Conservation (phyloP, 805 yeast genomes). For the Myxozyma udenii region DNA sequence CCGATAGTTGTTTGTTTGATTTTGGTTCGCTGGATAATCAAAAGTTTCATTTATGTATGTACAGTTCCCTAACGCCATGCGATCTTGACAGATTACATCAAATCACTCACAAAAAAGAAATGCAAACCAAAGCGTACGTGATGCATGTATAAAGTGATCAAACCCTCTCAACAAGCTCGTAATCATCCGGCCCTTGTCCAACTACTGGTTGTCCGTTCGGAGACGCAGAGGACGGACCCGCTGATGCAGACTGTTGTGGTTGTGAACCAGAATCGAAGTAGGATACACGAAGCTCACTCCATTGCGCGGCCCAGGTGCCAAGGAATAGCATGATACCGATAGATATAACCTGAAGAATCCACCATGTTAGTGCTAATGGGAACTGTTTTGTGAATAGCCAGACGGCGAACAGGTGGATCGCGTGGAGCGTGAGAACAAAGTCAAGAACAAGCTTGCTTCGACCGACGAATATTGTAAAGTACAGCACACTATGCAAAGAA, state of each 20-base stretch:
- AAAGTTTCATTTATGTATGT: no score
- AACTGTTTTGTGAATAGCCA: conserved; percentile 62
- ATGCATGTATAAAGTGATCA: no score
- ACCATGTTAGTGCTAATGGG: conserved; percentile 77
- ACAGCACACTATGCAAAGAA: conserved; percentile 56
- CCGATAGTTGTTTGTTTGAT: neutral
- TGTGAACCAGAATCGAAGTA: conserved; percentile 50
- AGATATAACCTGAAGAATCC: conserved; percentile 71
- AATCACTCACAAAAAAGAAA: no score
- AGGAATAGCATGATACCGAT: conserved; percentile 66
- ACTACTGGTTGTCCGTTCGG: neutral
- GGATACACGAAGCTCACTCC: conserved; percentile 86
- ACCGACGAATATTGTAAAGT: conserved; percentile 84
- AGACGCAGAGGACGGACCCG: neutral
- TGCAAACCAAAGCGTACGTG: no score
- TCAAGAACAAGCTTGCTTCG: conserved; percentile 94
- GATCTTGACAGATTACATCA: no score
- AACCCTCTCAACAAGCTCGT: conserved; percentile 16
- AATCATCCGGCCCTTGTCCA: conserved; percentile 8
- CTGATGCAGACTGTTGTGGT: neutral
- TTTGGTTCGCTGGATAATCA: no score
- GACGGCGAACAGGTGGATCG: conserved; percentile 67
- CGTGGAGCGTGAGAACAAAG: conserved; percentile 90
- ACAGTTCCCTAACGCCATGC: no score
- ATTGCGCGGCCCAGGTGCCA: conserved; percentile 86